Base-by-base conservation (phyloP, 768 basidiomycete genomes). In the Butyriboletus loyo region DNA sequence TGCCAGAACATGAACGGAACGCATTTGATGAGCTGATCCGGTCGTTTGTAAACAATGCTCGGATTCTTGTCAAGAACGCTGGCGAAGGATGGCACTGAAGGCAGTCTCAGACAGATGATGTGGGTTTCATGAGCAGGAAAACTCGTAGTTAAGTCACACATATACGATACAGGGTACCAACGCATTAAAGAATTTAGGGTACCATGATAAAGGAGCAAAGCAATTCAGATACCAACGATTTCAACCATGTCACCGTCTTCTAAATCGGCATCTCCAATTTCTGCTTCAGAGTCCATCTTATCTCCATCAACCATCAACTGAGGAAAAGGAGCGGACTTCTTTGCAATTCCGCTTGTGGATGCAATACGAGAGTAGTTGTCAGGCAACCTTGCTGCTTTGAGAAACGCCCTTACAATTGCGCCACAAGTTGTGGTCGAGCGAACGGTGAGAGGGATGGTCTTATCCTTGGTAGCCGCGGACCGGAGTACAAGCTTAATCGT, bases 11-110 rank as follows among this genome's bases (percentile, higher is more conserved):
- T 61, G 92, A 89, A 62, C 80, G 82, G 24, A 79, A 75, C 56
- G 84, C 85, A 7, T 98, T 94, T 66, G 92, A 98, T 66, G 91
- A 97, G 65, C 82, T 97, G 53, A 84, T 99, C 39, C 84, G 90
- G 42, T 91, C 89, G 14, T 90, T 97, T 58, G 85, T 99, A 45
- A 97, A 98, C 64, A 95, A 97, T 58, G 84, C 91, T 4, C 79
- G 97, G 55, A 93, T 97, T 71, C 70, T 98, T 42, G 85, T 86
- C 47, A 82, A 90, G 60, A 97, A 96, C 70, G 80, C 82, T 6
- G 74, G 57, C 11, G 81, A 77, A n/a, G 73, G 73, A 25, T 82
- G 77, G 79, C 70, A 65, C 17, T 63, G 40, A 60, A 22, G 38
- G 32, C 24, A 17, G 17, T 30, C 13, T 48, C 30, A 3, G n/a